phyloP scores from a whole-genome alignment of 805 yeast genomes.

The Ogataea ramenticola region DNA sequence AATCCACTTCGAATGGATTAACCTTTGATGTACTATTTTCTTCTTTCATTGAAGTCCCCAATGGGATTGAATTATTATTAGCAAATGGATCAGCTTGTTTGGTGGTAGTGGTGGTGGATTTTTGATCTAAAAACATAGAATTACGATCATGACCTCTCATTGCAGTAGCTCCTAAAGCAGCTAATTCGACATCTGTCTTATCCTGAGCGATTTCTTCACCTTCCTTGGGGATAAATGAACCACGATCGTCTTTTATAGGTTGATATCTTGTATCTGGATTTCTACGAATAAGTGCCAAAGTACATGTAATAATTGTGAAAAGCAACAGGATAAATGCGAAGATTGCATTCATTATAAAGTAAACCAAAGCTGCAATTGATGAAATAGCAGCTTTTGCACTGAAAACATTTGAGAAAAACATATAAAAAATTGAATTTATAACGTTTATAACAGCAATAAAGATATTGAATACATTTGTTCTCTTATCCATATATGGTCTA shows the following conservation, averaged over 20 bases:
- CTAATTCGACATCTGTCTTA: constrained; percentile 52
- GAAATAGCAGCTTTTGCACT: constrained; percentile 82
- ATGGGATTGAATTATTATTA: constrained; percentile 11
- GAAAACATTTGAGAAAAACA: constrained; percentile 83
- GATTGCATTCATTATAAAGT: constrained; percentile 83
- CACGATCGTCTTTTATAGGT: constrained; percentile 95
- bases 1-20: constrained; percentile 12
- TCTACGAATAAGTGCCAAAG: constrained; percentile 74
- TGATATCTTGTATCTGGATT: constrained; percentile 94
- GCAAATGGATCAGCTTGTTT: constrained; percentile 8
- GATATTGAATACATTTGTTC: constrained; percentile 91
- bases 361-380: constrained; percentile 85
- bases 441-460: constrained; percentile 73
- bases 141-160: constrained; percentile 51
- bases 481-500: constrained; percentile 90
- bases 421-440: constrained; percentile 76
- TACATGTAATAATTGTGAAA: constrained; percentile 83
- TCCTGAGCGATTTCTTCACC: constrained; percentile 21
- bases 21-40: constrained; percentile 6
- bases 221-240: constrained; percentile 78
- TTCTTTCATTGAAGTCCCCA: constrained; percentile 21
- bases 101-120: too few relatives aligned
- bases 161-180: constrained; percentile 66
- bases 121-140: constrained; percentile 26
- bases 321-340: constrained; percentile 77